Percentiles rank a stretch among this genome's conserved stretches.
Evolutionary conservation across 2,329 filamentous ascomycete genomes (phyloP).

Genomic region (Harringtonia lauricola): DNA sequence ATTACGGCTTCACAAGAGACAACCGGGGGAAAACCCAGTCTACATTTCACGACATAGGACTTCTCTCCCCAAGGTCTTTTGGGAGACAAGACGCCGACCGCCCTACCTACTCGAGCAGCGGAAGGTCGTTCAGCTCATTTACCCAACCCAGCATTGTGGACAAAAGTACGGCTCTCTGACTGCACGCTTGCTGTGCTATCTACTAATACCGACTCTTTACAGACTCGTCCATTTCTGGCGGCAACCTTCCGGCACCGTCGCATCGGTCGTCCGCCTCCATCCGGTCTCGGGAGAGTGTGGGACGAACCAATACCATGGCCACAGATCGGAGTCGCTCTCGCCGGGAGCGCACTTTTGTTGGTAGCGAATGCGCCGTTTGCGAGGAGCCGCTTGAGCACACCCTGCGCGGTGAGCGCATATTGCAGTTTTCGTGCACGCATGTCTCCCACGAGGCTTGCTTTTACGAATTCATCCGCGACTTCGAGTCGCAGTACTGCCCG

Average conservation of each 20-base stretch:
- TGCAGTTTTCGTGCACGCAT: constrained; percentile 95
- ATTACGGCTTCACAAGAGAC: constrained; percentile 25
- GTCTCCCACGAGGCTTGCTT: constrained; percentile 98
- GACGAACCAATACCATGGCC: constrained; percentile 50
- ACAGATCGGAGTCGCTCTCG: constrained; percentile 68
- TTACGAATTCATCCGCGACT: constrained; percentile 94
- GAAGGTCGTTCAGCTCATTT: constrained; percentile 13
- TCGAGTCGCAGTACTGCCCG: constrained; percentile 88
- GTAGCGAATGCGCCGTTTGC: constrained; percentile 88
- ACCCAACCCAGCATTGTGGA: constrained; percentile 16
- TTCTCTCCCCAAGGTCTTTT: constrained; percentile 17
- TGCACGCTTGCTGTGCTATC: not conserved
- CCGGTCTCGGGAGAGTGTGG: constrained; percentile 25
- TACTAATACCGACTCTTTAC: constrained; percentile 13
- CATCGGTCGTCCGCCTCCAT: constrained; percentile 26
- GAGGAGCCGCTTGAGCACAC: constrained; percentile 96
- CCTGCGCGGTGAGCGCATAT: constrained; percentile 79
- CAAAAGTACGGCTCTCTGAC: constrained; percentile 20
- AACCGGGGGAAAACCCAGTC: constrained; percentile 25
- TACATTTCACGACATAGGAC: constrained; percentile 25
- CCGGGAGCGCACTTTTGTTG: constrained; percentile 89
- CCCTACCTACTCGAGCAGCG: constrained; percentile 15
- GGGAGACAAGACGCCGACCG: constrained; percentile 18
- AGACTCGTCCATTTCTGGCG: constrained; percentile 28
- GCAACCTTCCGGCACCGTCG: constrained; percentile 25